Evolutionary conservation across 176 grass and related monocot species (phyloP).

Genomic region (Miscanthus lutarioriparius): DNA sequence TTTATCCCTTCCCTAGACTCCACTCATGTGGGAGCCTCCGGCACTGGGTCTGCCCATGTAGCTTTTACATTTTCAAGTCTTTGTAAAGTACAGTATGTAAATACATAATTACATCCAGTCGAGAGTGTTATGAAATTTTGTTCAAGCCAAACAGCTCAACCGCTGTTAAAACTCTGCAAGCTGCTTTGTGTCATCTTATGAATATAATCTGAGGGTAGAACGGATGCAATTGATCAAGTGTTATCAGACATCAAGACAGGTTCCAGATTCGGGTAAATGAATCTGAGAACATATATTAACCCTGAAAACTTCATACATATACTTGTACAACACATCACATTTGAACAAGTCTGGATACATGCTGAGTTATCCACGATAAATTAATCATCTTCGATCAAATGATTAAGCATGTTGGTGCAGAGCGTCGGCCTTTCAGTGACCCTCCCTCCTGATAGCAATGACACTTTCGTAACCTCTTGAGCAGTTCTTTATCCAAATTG

Average conservation of each 20-base stretch:
- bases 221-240: neutral
- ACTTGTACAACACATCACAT: neutral
- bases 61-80: conserved; percentile 11
- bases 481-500: neutral
- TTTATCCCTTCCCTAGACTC: too few relatives aligned
- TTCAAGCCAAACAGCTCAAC: neutral
- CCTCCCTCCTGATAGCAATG: neutral
- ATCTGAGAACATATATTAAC: neutral
- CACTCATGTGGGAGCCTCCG: too few relatives aligned
- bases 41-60: too few relatives aligned
- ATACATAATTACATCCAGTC: conserved; percentile 15
- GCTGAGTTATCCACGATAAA: neutral
- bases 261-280: neutral
- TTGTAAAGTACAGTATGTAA: conserved; percentile 20
- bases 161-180: neutral
- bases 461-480: neutral
- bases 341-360: neutral
- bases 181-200: neutral
- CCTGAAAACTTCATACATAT: neutral
- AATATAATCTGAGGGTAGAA: neutral
- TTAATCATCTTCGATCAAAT: neutral
- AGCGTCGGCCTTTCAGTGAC: neutral
- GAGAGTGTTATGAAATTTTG: neutral
- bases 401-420: too few relatives aligned
- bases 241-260: neutral